phyloP scores from a whole-genome alignment of 2,329 filamentous ascomycete species.

The Aspergillus awamori region DNA sequence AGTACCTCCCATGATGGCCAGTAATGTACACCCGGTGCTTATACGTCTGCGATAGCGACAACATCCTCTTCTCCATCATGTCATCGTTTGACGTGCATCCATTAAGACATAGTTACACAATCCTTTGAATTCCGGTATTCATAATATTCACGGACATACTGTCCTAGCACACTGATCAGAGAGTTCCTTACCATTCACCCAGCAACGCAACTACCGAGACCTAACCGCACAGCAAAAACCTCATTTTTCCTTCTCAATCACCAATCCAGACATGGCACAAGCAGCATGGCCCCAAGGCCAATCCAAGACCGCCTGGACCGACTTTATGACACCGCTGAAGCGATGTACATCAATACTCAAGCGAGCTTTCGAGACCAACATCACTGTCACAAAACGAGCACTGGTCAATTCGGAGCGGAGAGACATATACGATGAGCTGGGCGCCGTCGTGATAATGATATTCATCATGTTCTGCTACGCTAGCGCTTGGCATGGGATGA shows the following conservation, averaged over 20 bases:
- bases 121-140: neutral
- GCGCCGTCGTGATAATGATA: no score
- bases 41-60: no score
- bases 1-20: no score
- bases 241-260: conserved; percentile 37
- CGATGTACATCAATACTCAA: conserved; percentile 13
- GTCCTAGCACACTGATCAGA: conserved; percentile 37
- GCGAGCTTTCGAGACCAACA: neutral
- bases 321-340: conserved; percentile 42
- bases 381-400: neutral
- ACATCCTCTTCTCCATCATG: no score
- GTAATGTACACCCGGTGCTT: no score
- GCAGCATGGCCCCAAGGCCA: conserved; percentile 37
- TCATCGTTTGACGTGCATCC: no score
- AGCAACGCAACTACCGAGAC: conserved; percentile 45
- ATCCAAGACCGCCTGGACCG: conserved; percentile 44
- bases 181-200: conserved; percentile 34
- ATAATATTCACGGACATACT: conserved; percentile 38
- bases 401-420: neutral
- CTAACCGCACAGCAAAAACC: conserved; percentile 40
- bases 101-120: neutral
- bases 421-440: no score
- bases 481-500: no score
- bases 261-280: conserved; percentile 42
- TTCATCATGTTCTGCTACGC: no score